Percentiles rank a stretch among this genome's conserved stretches.
Conservation (phyloP, 176 grass and related monocot genomes). For the Phoenix roebelenii region DNA sequence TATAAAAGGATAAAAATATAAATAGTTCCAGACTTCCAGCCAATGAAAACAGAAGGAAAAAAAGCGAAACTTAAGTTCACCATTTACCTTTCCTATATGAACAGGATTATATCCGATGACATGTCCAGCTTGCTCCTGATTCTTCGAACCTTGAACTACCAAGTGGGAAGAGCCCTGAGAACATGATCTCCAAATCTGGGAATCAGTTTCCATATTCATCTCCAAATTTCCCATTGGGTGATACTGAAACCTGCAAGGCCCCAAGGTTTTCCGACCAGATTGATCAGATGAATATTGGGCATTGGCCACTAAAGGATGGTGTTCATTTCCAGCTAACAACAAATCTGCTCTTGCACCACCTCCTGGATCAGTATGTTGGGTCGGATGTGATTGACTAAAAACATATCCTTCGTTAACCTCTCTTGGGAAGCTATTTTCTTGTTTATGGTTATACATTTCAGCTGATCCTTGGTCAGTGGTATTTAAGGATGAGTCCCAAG, state of each 20-base stretch:
- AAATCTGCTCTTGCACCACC: constrained; percentile 35
- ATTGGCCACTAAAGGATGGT: constrained; percentile 8
- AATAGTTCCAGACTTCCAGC: not conserved
- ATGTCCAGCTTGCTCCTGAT: constrained; percentile 37
- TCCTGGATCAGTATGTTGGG: constrained; percentile 27
- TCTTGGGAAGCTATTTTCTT: constrained; percentile 24
- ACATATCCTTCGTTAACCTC: constrained; percentile 25
- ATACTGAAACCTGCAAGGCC: constrained; percentile 47
- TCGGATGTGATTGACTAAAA: constrained; percentile 25
- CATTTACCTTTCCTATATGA: constrained; percentile 36
- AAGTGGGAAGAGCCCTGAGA: constrained; percentile 34
- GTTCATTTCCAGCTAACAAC: constrained; percentile 28
- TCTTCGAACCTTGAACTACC: constrained; percentile 37
- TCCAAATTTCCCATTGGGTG: constrained; percentile 40
- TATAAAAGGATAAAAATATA: constrained; percentile 7
- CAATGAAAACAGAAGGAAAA: constrained; percentile 10
- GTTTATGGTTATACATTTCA: constrained; percentile 37
- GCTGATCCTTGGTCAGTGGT: constrained; percentile 36
- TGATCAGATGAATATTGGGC: constrained; percentile 21
- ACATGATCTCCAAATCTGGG: constrained; percentile 25
- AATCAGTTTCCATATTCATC: constrained; percentile 43
- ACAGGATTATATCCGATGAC: constrained; percentile 36
- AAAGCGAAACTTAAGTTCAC: constrained; percentile 1
- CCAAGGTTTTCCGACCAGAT: constrained; percentile 36
- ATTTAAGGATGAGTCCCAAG: constrained; percentile 47